These are phyloP conservation scores for Pyrus hybrid DNA, from an alignment of 331 rosid genomes.

Conservation along the genomic window DNA sequence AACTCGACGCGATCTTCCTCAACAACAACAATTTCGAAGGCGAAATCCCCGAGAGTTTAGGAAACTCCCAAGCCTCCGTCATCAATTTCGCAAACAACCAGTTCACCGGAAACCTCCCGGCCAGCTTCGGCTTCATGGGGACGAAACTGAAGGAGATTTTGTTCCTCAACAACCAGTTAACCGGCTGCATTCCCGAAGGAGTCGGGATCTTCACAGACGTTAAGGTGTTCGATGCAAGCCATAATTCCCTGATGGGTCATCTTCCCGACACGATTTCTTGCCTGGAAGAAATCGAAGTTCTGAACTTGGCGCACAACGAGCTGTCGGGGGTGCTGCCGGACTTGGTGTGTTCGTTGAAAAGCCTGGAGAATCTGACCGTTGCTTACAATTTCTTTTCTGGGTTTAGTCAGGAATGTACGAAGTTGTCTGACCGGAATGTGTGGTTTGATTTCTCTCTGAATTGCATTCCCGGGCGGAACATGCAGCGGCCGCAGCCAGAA, in stretches of 20 bases:
- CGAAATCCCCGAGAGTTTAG: constrained; percentile 67
- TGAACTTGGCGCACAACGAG: constrained; percentile 75
- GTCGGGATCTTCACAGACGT: constrained; percentile 77
- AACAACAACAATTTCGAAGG: constrained; percentile 83
- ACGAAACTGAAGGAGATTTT: constrained; percentile 71
- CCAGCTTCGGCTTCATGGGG: constrained; percentile 76
- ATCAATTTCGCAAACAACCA: constrained; percentile 79
- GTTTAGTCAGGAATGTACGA: constrained; percentile 76
- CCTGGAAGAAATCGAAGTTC: constrained; percentile 58
- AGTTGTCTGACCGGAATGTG: constrained; percentile 46
- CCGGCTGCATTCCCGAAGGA: constrained; percentile 91
- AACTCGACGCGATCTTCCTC: constrained; percentile 77
- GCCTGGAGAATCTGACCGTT: constrained; percentile 62
- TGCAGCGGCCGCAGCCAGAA: constrained; percentile 90
- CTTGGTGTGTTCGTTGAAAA: constrained; percentile 58
- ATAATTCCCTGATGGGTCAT: constrained; percentile 68
- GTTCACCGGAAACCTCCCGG: constrained; percentile 63
- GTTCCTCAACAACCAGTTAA: constrained; percentile 73
- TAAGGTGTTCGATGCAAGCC: constrained; percentile 83
- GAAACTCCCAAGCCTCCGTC: constrained; percentile 91
- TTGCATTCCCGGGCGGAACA: constrained; percentile 76
- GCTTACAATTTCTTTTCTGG: constrained; percentile 94
- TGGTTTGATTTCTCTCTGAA: constrained; percentile 80
- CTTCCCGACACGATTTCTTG: constrained; percentile 85
- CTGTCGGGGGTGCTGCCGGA: constrained; percentile 88